Conservation (phyloP, 2,329 filamentous ascomycete species). For the Xylaria sp. region DNA sequence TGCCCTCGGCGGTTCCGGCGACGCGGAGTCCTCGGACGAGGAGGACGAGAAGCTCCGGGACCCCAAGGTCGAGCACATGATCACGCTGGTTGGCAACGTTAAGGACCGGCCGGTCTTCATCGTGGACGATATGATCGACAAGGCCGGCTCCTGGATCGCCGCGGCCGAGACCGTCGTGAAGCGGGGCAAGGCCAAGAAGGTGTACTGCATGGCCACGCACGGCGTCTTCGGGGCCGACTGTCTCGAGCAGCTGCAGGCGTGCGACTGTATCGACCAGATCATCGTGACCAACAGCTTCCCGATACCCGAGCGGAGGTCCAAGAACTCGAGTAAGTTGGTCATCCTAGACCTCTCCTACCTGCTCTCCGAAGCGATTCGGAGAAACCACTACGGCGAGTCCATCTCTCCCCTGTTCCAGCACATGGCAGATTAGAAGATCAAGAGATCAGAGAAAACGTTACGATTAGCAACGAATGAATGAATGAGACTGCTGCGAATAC, state of each 20-base stretch:
- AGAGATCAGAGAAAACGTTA: slow-evolving; percentile 25
- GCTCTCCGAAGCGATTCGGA: slow-evolving; percentile 86
- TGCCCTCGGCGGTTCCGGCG: slow-evolving; percentile 80
- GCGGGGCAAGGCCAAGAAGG: slow-evolving; percentile 85
- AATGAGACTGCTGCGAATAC: slow-evolving; percentile 17
- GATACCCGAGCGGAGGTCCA: slow-evolving; percentile 73
- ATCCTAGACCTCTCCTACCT: slow-evolving; percentile 87
- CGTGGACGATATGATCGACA: slow-evolving; percentile 99
- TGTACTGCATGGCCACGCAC: slow-evolving; percentile 97
- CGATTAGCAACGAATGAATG: slow-evolving; percentile 29
- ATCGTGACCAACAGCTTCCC: slow-evolving; percentile 98
- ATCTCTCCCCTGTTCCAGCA: slow-evolving; percentile 72
- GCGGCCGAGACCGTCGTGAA: slow-evolving; percentile 97
- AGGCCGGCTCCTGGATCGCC: slow-evolving; percentile 94
- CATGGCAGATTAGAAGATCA: slow-evolving; percentile 53
- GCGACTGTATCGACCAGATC: slow-evolving; percentile 90
- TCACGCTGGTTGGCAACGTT: slow-evolving; percentile 96
- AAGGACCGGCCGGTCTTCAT: slow-evolving; percentile 87
- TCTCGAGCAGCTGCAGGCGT: slow-evolving; percentile 85
- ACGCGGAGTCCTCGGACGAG: slow-evolving; percentile 83
- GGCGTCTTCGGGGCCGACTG: slow-evolving; percentile 91
- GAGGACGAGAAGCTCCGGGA: slow-evolving; percentile 89
- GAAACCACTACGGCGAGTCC: slow-evolving; percentile 95
- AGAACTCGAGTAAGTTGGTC: slow-evolving; percentile 78
- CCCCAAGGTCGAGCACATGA: slow-evolving; percentile 85